Evolutionary conservation across 139 green algal genomes (phyloP), one percentile per base, ranked within the genome.

Genomic region (Limnomonas spitsbergensis): DNA sequence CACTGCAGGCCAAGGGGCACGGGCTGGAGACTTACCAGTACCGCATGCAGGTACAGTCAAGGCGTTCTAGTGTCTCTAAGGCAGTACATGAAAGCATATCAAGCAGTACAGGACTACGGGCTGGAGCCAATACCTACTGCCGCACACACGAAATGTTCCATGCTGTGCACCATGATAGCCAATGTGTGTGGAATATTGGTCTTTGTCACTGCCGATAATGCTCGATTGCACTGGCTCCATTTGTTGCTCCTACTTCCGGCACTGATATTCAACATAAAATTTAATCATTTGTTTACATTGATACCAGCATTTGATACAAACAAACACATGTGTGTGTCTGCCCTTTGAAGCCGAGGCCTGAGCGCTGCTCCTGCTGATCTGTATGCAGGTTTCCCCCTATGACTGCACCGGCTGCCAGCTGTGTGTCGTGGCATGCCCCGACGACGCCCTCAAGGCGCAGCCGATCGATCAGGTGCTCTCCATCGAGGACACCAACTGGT

Each of bases 371-470:
- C 47, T 61, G 47, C 47, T 29, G 14, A 61, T 61, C 47, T 61
- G 14, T 29, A 29, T 61, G 47, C 80, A 88, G 80, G 87, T 91
- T 27, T 90, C 87, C 0, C 87, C 85, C 31, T 61, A 78, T 36
- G 87, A 91, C 83, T 91, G 87, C 81, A 91, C 87, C 35, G 87
- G 87, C 77, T 91, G 87, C 75, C 78, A 90, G 66, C 85, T 91
- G 66, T 91, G 87, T 53, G 81, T 85, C 68, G 79, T 86, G 66
- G 87, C 80, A 14, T 91, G 87, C 74, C 87, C 87, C 6, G 84
- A 91, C 75, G 73, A 87, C 7, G 83, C 82, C 1, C 85, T 91
- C n/a, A 36, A 35, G 52, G 31, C 78, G 2, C 56, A 38, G 56
- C 82, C 87, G 26, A 80, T 88, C 26, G 61, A 36, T n/a, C 4